Percentiles rank a stretch among this genome's conserved stretches.
Evolutionary conservation across 75 land plant species (phyloP).

Genomic region (Picea glauca): DNA sequence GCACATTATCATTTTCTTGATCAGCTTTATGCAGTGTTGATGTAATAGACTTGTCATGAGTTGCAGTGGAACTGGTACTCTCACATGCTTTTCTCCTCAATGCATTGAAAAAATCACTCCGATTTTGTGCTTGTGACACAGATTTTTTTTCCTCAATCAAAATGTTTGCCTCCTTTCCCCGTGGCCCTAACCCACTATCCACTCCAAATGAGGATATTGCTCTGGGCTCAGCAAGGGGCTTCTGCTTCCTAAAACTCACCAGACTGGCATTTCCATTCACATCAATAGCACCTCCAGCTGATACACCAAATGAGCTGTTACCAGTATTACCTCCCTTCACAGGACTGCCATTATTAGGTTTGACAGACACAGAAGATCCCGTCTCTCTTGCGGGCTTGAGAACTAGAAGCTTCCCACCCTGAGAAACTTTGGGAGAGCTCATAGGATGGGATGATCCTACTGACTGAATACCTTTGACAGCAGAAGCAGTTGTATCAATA

Average conservation of each 20-base stretch:
- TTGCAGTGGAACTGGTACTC: neutral
- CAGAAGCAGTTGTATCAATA: constrained; percentile 3
- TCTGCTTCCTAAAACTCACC: constrained; percentile 2
- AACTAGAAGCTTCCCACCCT: constrained; percentile 10
- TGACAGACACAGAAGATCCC: neutral
- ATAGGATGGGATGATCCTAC: constrained; percentile 7
- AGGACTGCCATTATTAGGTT: constrained; percentile 6
- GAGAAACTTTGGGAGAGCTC: constrained; percentile 7
- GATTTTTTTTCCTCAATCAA: constrained; percentile 7
- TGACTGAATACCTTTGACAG: constrained; percentile 3
- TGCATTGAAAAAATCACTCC: constrained; percentile 10
- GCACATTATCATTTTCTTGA: constrained; percentile 1
- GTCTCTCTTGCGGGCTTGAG: constrained; percentile 2
- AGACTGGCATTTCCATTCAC: neutral
- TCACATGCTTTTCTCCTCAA: constrained; percentile 10
- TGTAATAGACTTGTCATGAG: constrained; percentile 9
- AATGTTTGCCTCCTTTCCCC: neutral
- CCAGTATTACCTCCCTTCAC: constrained; percentile 1
- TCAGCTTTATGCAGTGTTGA: neutral
- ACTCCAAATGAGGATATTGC: constrained; percentile 1
- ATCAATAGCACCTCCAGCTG: constrained; percentile 1
- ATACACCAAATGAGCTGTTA: neutral
- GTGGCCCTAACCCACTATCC: constrained; percentile 3
- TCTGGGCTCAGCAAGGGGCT: neutral
- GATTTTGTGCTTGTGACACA: constrained; percentile 6